Evolutionary conservation across 352 stramenopile genomes (phyloP).

Genomic region (Vaucheria bursata): DNA sequence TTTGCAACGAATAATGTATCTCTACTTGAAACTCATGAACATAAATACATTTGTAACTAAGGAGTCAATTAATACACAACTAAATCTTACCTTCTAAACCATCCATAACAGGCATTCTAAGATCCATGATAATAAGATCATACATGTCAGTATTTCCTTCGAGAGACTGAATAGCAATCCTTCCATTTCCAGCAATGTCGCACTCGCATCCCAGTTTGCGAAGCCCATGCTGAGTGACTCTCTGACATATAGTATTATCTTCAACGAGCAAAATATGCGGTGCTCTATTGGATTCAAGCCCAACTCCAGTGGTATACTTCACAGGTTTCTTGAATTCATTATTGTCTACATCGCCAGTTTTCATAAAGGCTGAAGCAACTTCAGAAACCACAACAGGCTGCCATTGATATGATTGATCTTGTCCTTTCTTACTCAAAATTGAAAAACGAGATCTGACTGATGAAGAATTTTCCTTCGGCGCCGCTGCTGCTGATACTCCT

Average conservation of each 20-base stretch:
- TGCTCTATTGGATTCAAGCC: background rate
- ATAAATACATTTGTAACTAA: too few relatives aligned
- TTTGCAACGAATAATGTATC: too few relatives aligned
- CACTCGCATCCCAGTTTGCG: background rate
- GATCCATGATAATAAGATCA: constrained; percentile 22
- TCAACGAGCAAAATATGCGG: constrained; percentile 4
- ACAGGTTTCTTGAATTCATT: background rate
- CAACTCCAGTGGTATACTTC: background rate
- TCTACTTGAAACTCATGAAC: too few relatives aligned
- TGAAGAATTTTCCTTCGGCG: background rate
- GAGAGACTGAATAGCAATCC: constrained; percentile 8
- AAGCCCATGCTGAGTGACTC: background rate
- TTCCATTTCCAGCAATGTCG: background rate
- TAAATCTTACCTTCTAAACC: background rate
- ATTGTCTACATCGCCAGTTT: background rate
- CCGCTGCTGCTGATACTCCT: background rate
- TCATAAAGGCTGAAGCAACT: background rate
- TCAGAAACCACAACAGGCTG: background rate
- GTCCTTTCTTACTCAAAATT: too few relatives aligned
- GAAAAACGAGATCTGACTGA: background rate
- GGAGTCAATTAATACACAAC: too few relatives aligned
- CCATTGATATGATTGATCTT: background rate
- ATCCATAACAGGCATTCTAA: constrained; percentile 15
- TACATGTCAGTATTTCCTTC: background rate
- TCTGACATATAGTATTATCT: constrained; percentile 9